Percentiles rank a stretch among this genome's conserved stretches.
phyloP scores from a whole-genome alignment of 139 green algal species.

The Deuterostichococcus epilithicus region DNA sequence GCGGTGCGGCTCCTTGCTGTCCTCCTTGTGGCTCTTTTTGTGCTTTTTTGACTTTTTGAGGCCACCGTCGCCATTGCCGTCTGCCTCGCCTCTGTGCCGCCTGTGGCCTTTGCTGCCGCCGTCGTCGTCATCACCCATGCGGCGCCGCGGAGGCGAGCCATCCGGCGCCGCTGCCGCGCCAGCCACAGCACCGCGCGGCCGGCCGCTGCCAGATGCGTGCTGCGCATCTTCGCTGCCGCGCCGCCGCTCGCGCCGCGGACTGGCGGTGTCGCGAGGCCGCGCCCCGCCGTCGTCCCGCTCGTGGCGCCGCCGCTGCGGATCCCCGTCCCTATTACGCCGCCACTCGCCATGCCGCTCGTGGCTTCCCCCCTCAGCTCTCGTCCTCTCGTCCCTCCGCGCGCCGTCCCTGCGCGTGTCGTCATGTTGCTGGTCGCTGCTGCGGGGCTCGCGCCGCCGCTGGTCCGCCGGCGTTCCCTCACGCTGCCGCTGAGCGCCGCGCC shows the following conservation, averaged over 20 bases:
- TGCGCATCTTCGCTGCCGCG: too few species aligned
- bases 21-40: not conserved
- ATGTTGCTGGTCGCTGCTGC: not conserved
- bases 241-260: too few species aligned
- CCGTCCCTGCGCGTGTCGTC: not conserved
- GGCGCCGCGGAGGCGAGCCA: too few species aligned
- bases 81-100: not conserved
- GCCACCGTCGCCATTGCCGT: not conserved
- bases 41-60: constrained; percentile 2
- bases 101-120: not conserved
- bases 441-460: not conserved
- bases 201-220: too few species aligned
- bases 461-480: not conserved
- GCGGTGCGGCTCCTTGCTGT: not conserved
- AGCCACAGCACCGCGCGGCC: too few species aligned
- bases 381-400: too few species aligned
- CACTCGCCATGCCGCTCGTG: too few species aligned
- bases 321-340: constrained; percentile 5
- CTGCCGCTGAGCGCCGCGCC: not conserved
- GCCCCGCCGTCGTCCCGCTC: not conserved
- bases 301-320: not conserved
- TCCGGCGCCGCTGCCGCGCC: too few species aligned
- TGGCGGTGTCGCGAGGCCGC: not conserved
- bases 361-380: not conserved
- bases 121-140: not conserved